Evolutionary conservation across 805 yeast genomes (phyloP), one percentile per base, ranked within the genome.

Genomic region (Yarrowia divulgata): DNA sequence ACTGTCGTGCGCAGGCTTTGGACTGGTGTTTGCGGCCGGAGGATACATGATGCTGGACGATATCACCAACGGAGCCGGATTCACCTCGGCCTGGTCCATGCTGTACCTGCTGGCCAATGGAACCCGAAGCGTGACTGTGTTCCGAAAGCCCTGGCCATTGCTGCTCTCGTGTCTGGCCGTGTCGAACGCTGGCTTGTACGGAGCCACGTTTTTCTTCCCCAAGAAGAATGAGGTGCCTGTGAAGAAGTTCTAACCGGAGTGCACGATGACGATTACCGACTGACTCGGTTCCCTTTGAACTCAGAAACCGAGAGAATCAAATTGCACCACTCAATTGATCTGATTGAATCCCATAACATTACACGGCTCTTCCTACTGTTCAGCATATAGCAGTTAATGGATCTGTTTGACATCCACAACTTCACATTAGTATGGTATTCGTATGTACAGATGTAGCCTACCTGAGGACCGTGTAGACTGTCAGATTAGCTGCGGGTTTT

Each of bases 41-140:
- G 77, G 80, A 29, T 78, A 75, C 72, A 89, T 93, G 81, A 84
- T 89, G 49, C 82, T 82, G 72, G 97, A 93, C 75, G 97, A 92
- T 74, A 78, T 86, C 23, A 83, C 84, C 57, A 88, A 90, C 78
- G 97, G 97, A 3, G 83, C 94, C 0, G 97, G 97, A 0, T 89
- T 93, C 74, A 71, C 42, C 35, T 82, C 86, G 73, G 96, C 95
- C 1, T 93, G 97, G 97, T 86, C 91, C 8, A 77, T 90, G 8
- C 78, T 93, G 70, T 93, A 91, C 74, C 75, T 89, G 70, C 76
- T 93, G 13, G 91, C 89, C 16, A 90, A 91, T 75, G 91, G 92
- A 0, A 69, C 69, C 43, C 70, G 72, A 4, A 70, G 76, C 4
- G 54, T 78, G 19, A 83, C 82, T 48, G 83, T 86, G 8, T 81